Evolutionary conservation across 2,329 filamentous ascomycete genomes (phyloP).

Genomic region (Hypomyces perniciosus): DNA sequence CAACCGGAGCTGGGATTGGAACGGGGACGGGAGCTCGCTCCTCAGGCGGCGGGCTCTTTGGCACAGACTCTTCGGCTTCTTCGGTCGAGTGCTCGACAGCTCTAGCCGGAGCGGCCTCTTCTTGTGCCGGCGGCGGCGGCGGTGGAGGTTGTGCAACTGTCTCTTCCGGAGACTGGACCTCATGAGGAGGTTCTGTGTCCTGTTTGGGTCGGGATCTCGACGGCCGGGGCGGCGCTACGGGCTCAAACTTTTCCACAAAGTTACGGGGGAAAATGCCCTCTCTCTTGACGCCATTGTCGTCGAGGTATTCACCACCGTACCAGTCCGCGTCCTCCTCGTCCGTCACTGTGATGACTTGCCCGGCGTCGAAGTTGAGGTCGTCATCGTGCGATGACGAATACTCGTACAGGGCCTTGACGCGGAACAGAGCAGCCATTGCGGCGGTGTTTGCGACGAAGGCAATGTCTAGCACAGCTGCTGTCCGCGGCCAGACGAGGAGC

Average conservation of each 20-base stretch:
- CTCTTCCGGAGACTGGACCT: slow-evolving; percentile 29
- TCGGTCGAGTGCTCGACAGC: slow-evolving; percentile 31
- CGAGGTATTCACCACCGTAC: slow-evolving; percentile 84
- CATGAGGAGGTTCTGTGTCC: slow-evolving; percentile 30
- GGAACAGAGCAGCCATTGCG: slow-evolving; percentile 74
- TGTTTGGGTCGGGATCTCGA: slow-evolving; percentile 67
- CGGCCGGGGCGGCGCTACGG: slow-evolving; percentile 81
- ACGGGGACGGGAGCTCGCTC: slow-evolving; percentile 25
- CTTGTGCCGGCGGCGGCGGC: slow-evolving; percentile 23
- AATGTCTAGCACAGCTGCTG: slow-evolving; percentile 7
- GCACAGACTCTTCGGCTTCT: slow-evolving; percentile 26
- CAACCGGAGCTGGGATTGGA: slow-evolving; percentile 17
- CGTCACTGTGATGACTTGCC: slow-evolving; percentile 89
- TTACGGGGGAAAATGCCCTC: slow-evolving; percentile 92
- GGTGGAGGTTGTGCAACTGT: slow-evolving; percentile 28
- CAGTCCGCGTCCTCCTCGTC: slow-evolving; percentile 90
- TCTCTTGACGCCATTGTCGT: slow-evolving; percentile 65
- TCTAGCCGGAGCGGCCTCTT: slow-evolving; percentile 22
- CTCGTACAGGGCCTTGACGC: slow-evolving; percentile 93
- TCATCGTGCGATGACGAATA: slow-evolving; percentile 91
- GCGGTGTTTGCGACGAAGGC: slow-evolving; percentile 13
- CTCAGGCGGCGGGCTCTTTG: slow-evolving; percentile 29
- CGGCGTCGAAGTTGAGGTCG: slow-evolving; percentile 78
- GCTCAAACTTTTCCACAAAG: slow-evolving; percentile 95
- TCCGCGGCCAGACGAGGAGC: slow-evolving; percentile 8